These are phyloP conservation scores for Mucor lusitanicus DNA, from an alignment of 371 early-diverging fungal species.

Conservation along the genomic window DNA sequence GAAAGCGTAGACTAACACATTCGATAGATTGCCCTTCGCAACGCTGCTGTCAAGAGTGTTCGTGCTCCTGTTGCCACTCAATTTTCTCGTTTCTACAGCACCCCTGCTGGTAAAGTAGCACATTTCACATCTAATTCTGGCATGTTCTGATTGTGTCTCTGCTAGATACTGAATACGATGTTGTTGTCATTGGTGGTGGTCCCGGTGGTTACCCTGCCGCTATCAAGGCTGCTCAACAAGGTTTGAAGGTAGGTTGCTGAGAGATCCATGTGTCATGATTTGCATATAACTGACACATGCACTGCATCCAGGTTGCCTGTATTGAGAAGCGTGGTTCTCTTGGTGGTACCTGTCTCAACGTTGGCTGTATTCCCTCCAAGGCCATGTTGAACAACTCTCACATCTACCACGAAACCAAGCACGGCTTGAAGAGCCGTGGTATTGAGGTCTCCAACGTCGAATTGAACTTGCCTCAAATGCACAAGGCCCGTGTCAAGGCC, in stretches of 20 bases:
- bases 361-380: conserved; percentile 99
- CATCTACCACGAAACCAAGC: conserved; percentile 91
- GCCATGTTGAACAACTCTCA: conserved; percentile 98
- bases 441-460: conserved; percentile 88
- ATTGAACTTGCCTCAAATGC: conserved; percentile 85
- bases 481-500: conserved; percentile 91
- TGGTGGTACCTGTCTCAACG: conserved; percentile 98
- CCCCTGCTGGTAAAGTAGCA: conserved; percentile 44
- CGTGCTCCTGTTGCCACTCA: conserved; percentile 60
- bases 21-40: conserved; percentile 61
- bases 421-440: conserved; percentile 91
- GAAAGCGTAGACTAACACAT: neutral
- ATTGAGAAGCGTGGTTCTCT: conserved; percentile 95
- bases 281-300: neutral
- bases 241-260: conserved; percentile 84
- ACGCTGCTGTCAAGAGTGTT: conserved; percentile 49
- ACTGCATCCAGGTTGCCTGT: conserved; percentile 80
- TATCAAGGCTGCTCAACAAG: conserved; percentile 97
- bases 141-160: neutral
- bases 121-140: neutral
- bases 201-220: conserved; percentile 99
- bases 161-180: conserved; percentile 70
- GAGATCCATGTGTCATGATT: neutral
- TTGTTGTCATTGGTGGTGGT: conserved; percentile 93
- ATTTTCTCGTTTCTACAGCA: conserved; percentile 64